These are phyloP conservation scores for Fusarium aywerte DNA, from an alignment of 2,329 filamentous ascomycete species.

Conservation along the genomic window DNA sequence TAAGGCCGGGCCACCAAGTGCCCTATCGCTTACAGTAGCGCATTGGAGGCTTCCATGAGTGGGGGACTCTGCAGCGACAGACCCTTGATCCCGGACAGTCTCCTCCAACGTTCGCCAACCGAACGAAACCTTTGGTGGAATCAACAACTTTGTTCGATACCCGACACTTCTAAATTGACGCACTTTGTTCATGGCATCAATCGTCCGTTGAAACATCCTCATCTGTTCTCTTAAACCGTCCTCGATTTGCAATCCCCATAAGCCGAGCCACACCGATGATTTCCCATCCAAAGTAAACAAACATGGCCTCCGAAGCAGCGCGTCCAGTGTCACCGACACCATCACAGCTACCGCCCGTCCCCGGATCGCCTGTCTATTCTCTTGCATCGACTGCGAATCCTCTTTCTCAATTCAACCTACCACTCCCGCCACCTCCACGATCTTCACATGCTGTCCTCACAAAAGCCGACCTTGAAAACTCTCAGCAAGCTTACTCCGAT, in stretches of 20 bases:
- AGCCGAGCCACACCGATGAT: constrained; percentile 30
- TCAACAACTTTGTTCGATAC: constrained; percentile 13
- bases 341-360: constrained; percentile 69
- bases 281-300: constrained; percentile 31
- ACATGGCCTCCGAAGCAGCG: constrained; percentile 51
- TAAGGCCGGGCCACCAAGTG: constrained; percentile 32
- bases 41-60: constrained; percentile 29
- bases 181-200: background rate
- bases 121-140: constrained; percentile 22
- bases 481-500: constrained; percentile 70
- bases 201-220: constrained; percentile 17
- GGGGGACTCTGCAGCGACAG: constrained; percentile 26
- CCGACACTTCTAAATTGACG: constrained; percentile 12
- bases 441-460: constrained; percentile 69
- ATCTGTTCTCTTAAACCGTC: background rate
- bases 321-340: constrained; percentile 62
- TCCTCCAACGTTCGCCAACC: constrained; percentile 43
- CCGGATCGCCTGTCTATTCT: constrained; percentile 71
- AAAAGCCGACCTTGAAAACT: constrained; percentile 70
- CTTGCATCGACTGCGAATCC: constrained; percentile 71
- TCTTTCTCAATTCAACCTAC: constrained; percentile 67
- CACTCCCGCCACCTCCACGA: constrained; percentile 68
- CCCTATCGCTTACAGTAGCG: constrained; percentile 35
- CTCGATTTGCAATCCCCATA: constrained; percentile 3
- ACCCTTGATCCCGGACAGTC: constrained; percentile 20